Percentiles rank a stretch among this genome's conserved stretches.
Evolutionary conservation across 164 flowering plant species (phyloP).

Genomic region (Annona squamosa): DNA sequence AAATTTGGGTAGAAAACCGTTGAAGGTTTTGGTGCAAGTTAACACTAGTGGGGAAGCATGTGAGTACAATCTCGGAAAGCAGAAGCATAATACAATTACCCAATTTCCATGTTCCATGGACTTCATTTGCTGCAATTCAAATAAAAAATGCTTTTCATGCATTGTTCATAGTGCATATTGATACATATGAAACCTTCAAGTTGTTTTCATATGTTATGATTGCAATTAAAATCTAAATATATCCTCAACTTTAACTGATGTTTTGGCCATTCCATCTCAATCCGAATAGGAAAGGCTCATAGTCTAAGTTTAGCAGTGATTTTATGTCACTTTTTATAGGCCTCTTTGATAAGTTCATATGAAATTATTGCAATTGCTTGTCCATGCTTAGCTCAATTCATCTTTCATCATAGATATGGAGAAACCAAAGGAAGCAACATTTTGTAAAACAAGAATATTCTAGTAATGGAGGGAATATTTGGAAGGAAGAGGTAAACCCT

Average conservation of each 20-base stretch:
- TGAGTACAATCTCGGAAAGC: slow-evolving; percentile 29
- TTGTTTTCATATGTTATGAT: neutral
- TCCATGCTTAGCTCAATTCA: neutral
- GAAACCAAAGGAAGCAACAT: neutral
- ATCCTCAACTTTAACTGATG: neutral
- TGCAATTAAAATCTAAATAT: neutral
- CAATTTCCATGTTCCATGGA: neutral
- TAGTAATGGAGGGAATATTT: neutral
- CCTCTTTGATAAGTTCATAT: neutral
- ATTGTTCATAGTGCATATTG: too few species aligned
- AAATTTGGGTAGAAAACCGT: slow-evolving; percentile 65
- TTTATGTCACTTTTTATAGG: neutral
- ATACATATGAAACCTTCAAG: neutral
- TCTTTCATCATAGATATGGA: neutral
- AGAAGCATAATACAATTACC: neutral
- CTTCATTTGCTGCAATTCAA: neutral
- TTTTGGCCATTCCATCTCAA: neutral
- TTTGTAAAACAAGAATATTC: too few species aligned
- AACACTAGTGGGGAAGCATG: slow-evolving; percentile 96
- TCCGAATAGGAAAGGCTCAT: neutral
- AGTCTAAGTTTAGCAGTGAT: neutral
- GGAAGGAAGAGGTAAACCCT: neutral
- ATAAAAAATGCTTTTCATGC: too few species aligned
- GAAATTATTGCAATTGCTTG: neutral
- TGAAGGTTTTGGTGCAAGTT: slow-evolving; percentile 86